Conservation (phyloP, 2,329 filamentous ascomycete species). For the Coniochaeta ligniaria region DNA sequence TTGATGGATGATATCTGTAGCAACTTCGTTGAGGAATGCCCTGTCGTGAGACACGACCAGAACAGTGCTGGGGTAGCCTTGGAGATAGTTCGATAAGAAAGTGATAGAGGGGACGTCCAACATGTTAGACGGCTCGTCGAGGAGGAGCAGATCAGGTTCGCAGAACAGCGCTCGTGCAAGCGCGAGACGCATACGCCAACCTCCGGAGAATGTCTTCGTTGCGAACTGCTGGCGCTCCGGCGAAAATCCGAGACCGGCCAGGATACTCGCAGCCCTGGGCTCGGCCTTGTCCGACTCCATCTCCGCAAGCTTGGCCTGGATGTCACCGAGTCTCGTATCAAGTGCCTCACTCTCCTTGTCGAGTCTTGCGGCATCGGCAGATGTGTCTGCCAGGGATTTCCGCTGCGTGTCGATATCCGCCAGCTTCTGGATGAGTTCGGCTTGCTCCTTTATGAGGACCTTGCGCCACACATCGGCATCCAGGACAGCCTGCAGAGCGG, state of each 20-base stretch:
- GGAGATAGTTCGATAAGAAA: slow-evolving; percentile 93
- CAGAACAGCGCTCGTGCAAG: slow-evolving; percentile 94
- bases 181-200: slow-evolving; percentile 98
- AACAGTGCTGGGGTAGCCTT: slow-evolving; percentile 88
- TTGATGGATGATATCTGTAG: slow-evolving; percentile 98
- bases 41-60: slow-evolving; percentile 97
- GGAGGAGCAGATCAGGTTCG: slow-evolving; percentile 88
- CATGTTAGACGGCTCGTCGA: slow-evolving; percentile 99
- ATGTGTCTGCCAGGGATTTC: slow-evolving; percentile 79
- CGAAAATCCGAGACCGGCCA: slow-evolving; percentile 95
- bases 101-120: slow-evolving; percentile 99
- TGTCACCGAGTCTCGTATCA: slow-evolving; percentile 83
- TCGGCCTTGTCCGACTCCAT: slow-evolving; percentile 99
- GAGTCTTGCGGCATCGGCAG: slow-evolving; percentile 75
- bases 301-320: slow-evolving; percentile 86
- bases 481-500: slow-evolving; percentile 87
- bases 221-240: slow-evolving; percentile 84
- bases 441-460: slow-evolving; percentile 82
- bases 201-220: slow-evolving; percentile 97
- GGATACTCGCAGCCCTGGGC: slow-evolving; percentile 86
- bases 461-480: slow-evolving; percentile 99
- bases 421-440: slow-evolving; percentile 73
- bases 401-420: slow-evolving; percentile 71
- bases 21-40: slow-evolving; percentile 97
- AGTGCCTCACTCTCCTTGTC: slow-evolving; percentile 85